Conservation (phyloP, 768 basidiomycete genomes). For the Daedaleopsis sinensis region DNA sequence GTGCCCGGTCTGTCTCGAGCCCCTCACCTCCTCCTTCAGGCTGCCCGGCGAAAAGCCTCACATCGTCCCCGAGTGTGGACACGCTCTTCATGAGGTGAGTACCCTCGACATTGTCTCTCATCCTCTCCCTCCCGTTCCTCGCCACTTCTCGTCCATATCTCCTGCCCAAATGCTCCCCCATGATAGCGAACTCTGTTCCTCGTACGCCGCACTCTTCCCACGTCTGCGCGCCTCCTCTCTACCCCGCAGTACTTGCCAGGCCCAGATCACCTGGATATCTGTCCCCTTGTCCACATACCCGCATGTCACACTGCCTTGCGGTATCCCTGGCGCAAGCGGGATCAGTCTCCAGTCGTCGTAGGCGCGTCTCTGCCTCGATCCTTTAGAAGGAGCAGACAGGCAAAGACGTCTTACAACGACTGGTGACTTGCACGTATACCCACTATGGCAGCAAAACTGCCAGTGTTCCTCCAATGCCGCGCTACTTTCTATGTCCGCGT, state of each 20-base stretch:
- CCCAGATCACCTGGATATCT: not conserved
- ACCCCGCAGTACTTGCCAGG: not conserved
- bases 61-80: conserved; percentile 96
- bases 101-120: not conserved
- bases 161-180: not conserved
- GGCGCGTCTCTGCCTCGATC: too few species aligned
- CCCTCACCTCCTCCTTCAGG: conserved; percentile 89
- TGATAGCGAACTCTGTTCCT: not conserved
- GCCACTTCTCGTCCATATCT: not conserved
- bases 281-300: too few species aligned
- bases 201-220: conserved; percentile 16
- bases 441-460: too few species aligned
- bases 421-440: too few species aligned
- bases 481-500: too few species aligned
- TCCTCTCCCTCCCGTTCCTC: not conserved
- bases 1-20: conserved; percentile 97
- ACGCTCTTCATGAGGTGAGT: conserved; percentile 91
- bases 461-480: too few species aligned
- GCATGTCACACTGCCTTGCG: too few species aligned
- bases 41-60: conserved; percentile 97
- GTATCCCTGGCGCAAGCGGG: too few species aligned
- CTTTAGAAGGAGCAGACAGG: too few species aligned
- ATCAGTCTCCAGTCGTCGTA: too few species aligned
- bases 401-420: too few species aligned
- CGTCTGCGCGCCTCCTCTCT: not conserved